Conservation (phyloP, 805 yeast genomes). For the Yamadazyma akitaensis region DNA sequence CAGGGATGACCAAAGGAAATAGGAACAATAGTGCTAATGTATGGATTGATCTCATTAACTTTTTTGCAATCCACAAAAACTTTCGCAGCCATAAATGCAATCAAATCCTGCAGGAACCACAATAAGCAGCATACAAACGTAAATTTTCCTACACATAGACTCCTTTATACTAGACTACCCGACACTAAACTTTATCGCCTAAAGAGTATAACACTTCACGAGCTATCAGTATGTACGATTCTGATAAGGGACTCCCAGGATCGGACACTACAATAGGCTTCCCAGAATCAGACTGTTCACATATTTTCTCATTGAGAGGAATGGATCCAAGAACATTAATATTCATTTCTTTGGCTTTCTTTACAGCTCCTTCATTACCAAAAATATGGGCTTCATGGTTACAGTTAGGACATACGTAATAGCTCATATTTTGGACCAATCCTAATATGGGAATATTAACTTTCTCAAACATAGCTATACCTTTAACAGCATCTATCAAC, state of each 20-base stretch:
- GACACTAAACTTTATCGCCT: background rate
- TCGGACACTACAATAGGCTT: slow-evolving; percentile 54
- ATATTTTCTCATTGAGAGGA: slow-evolving; percentile 62
- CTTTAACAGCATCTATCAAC: slow-evolving; percentile 72
- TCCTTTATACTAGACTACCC: too few relatives aligned
- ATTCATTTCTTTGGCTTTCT: slow-evolving; percentile 47
- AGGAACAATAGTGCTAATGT: background rate
- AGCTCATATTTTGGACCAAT: slow-evolving; percentile 80
- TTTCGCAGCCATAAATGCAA: slow-evolving; percentile 4
- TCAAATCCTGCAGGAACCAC: background rate
- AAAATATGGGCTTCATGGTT: slow-evolving; percentile 69
- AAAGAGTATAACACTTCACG: slow-evolving; percentile 1
- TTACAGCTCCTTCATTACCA: slow-evolving; percentile 58
- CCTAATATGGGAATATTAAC: slow-evolving; percentile 73
- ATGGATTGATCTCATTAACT: background rate
- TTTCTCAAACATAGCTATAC: slow-evolving; percentile 72
- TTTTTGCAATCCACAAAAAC: background rate
- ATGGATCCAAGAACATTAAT: slow-evolving; percentile 59
- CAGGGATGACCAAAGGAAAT: background rate
- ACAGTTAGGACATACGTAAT: slow-evolving; percentile 73
- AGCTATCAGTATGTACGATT: slow-evolving; percentile 51
- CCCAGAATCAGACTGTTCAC: slow-evolving; percentile 61
- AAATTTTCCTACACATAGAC: too few relatives aligned
- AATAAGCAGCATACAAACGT: too few relatives aligned
- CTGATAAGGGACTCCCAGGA: slow-evolving; percentile 32